Evolutionary conservation across 176 grass and related monocot genomes (phyloP).

Genomic region (Typha latifolia): DNA sequence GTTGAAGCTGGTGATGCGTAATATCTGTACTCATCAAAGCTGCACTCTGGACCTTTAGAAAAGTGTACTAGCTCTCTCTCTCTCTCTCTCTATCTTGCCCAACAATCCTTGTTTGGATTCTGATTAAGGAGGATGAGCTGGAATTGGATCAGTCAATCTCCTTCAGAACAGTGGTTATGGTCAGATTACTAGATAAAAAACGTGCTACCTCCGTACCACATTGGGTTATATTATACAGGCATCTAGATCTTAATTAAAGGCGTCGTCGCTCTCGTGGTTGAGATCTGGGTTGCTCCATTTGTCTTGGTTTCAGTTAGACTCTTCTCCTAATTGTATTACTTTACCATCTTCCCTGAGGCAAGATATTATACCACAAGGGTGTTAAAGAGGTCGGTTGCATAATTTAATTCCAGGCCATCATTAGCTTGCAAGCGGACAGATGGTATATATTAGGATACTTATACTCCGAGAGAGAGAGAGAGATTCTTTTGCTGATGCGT

Average conservation of each 20-base stretch:
- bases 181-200: not conserved
- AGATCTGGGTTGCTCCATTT: not conserved
- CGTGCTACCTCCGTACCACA: not conserved
- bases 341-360: not conserved
- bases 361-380: not conserved
- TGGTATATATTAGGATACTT: not conserved
- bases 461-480: not conserved
- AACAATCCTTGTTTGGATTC: not conserved
- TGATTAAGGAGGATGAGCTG: not conserved
- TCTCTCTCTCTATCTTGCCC: not conserved
- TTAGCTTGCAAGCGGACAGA: not conserved
- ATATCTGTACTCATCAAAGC: not conserved
- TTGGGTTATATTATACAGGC: not conserved
- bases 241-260: not conserved
- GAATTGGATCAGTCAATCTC: not conserved
- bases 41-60: not conserved
- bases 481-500: not conserved
- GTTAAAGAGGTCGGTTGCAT: not conserved
- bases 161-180: not conserved
- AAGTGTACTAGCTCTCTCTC: not conserved
- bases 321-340: not conserved
- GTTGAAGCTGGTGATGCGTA: not conserved
- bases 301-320: not conserved
- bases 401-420: not conserved
- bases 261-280: not conserved